Evolutionary conservation across 2,329 filamentous ascomycete genomes (phyloP), one percentile per base, ranked within the genome.

Genomic region (Trichoderma endophyticum): DNA sequence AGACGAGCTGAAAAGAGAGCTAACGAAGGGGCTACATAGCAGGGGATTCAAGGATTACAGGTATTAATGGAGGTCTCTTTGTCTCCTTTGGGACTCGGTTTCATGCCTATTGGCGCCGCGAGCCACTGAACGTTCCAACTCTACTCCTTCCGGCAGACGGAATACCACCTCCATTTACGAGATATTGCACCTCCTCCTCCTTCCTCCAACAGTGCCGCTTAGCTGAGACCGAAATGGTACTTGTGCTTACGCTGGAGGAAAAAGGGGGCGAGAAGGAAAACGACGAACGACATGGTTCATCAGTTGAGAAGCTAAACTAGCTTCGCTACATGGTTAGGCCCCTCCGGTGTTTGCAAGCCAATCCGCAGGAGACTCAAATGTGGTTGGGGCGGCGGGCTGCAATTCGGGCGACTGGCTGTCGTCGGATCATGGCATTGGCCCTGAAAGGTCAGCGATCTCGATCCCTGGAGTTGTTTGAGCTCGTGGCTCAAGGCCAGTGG

Each of bases 401-500:
- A 15, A 34, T 63, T 54, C 36, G 43, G 57, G 34, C 54, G 66
- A 61, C 66, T 51, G 56, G 66, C 57, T 61, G 56, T 70, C 36
- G 66, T 62, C 57, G 43, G 64, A 56, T 48, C 21, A 28, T 57
- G 18, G 30, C 54, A 72, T 43, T 72, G 67, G 63, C 57, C 57
- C 64, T 57, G 57, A 75, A 68, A 56, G 71, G 73, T 66, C 59
- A 72, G 75, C 61, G 76, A 78, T 78, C 77, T 78, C 77, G 76
- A 78, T 78, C 75, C 75, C 73, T 73, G 70, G 68, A 70, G 76
- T 57, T 62, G 18, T 72, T 54, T 30, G 61, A 34, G 70, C 56
- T 68, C 64, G 70, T 72, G 70, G 70, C 70, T 69, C 48, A 32
- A 59, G 63, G n/a, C 54, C 51, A 62, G 70, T 62, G 51, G 70